Evolutionary conservation across 1,284 basidiomycete genomes (phyloP).

Genomic region (Tylopilus sp.): DNA sequence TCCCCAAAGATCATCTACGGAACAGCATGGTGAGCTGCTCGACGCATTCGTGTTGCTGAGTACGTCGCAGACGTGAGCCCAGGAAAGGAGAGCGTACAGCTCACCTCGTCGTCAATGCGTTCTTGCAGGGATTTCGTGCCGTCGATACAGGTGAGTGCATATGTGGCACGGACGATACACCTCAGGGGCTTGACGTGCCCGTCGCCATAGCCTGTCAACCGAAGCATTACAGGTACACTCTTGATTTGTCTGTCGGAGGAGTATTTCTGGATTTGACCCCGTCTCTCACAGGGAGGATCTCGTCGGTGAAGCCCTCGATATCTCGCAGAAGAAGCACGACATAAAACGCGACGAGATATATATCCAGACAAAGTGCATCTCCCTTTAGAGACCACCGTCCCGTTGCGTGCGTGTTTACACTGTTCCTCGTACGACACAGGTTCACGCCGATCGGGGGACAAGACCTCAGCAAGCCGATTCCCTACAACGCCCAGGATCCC

Average conservation of each 20-base stretch:
- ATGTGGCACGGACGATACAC: not conserved
- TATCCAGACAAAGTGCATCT: constrained; percentile 70
- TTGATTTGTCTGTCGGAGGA: not conserved
- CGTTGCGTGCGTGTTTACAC: not conserved
- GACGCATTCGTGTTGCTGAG: not conserved
- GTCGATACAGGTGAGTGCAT: constrained; percentile 67
- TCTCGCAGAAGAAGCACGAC: constrained; percentile 48
- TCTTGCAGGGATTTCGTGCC: constrained; percentile 71
- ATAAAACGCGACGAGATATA: constrained; percentile 62
- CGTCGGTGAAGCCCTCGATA: constrained; percentile 66
- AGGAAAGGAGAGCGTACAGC: constrained; percentile 76
- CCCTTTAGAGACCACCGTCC: not conserved
- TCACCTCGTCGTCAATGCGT: constrained; percentile 63
- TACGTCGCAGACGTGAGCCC: constrained; percentile 4
- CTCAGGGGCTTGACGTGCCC: constrained; percentile 14
- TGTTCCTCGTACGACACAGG: constrained; percentile 35
- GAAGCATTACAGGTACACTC: constrained; percentile 65
- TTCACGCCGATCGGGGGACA: constrained; percentile 73
- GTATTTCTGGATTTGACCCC: not conserved
- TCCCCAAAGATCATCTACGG: constrained; percentile 58
- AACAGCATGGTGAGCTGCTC: constrained; percentile 54
- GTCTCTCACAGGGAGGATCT: constrained; percentile 60
- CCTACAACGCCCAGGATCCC: constrained; percentile 58
- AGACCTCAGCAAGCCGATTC: constrained; percentile 62
- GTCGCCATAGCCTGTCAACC: constrained; percentile 62